Conservation (phyloP, 805 yeast genomes). For the Metschnikowia noctiluminum region DNA sequence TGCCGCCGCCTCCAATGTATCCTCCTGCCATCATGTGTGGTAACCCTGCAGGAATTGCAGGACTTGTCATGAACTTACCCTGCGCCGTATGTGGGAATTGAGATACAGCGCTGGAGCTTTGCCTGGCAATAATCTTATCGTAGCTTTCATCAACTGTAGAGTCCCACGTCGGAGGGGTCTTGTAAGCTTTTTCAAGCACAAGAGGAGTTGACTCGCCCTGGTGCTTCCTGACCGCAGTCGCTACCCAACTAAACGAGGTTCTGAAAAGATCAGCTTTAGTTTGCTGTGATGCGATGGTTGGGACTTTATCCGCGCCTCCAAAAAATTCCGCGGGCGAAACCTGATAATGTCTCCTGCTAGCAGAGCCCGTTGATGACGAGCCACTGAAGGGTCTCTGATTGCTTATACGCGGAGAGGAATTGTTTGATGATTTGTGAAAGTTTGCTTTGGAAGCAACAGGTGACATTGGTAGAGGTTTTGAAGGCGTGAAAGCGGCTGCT, state of each 20-base stretch:
- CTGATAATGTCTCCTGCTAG: constrained; percentile 30
- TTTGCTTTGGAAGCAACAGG: constrained; percentile 28
- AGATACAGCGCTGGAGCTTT: constrained; percentile 10
- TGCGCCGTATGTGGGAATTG: constrained; percentile 18
- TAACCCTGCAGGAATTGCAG: constrained; percentile 24
- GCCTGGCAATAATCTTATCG: constrained; percentile 48
- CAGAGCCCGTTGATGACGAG: constrained; percentile 15
- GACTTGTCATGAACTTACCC: constrained; percentile 31
- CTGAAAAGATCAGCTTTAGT: constrained; percentile 37
- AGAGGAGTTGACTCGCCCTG: constrained; percentile 21
- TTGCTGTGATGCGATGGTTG: constrained; percentile 35
- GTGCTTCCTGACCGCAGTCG: constrained; percentile 39
- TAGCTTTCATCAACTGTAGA: constrained; percentile 56
- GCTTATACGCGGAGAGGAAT: constrained; percentile 33
- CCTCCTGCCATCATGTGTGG: constrained; percentile 20
- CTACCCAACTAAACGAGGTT: constrained; percentile 50
- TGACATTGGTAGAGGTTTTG: constrained; percentile 25
- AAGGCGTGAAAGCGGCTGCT: constrained; percentile 63
- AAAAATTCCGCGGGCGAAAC: constrained; percentile 41
- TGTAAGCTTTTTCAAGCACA: constrained; percentile 58
- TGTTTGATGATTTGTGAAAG: constrained; percentile 24
- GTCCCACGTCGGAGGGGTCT: constrained; percentile 78
- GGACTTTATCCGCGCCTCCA: constrained; percentile 37
- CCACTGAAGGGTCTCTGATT: constrained; percentile 30
- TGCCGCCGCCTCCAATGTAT: constrained; percentile 8